Conservation (phyloP, 495 filamentous ascomycete genomes). For the Podospora fimiseda region DNA sequence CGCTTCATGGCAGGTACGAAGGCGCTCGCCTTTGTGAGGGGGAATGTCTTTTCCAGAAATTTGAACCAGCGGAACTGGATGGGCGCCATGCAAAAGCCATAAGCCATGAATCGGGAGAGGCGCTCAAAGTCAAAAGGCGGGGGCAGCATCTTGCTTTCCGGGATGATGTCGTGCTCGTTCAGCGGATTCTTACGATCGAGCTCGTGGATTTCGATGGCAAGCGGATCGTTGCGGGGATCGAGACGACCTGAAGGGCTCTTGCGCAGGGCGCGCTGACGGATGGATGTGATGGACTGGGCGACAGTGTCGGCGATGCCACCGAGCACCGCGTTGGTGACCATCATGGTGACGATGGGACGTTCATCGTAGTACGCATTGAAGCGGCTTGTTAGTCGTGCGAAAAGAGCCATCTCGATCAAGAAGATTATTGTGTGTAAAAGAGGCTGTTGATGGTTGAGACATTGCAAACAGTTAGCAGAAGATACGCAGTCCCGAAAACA, state of each 20-base stretch:
- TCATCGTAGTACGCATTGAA: slow-evolving; percentile 91
- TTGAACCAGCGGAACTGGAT: slow-evolving; percentile 96
- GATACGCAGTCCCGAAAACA: background rate
- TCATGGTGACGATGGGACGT: slow-evolving; percentile 88
- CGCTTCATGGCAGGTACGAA: slow-evolving; percentile 78
- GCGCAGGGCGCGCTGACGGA: slow-evolving; percentile 60
- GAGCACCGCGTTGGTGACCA: slow-evolving; percentile 94
- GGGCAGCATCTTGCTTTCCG: slow-evolving; percentile 53
- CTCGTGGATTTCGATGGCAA: slow-evolving; percentile 86
- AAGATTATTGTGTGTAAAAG: slow-evolving; percentile 80
- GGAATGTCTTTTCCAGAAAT: slow-evolving; percentile 77
- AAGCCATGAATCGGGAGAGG: slow-evolving; percentile 87
- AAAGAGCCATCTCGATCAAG: slow-evolving; percentile 77
- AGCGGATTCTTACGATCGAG: slow-evolving; percentile 78
- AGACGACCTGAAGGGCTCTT: slow-evolving; percentile 38
- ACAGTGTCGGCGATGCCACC: slow-evolving; percentile 84
- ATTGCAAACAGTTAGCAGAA: slow-evolving; percentile 11
- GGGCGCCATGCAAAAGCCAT: slow-evolving; percentile 92
- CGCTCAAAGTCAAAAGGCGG: slow-evolving; percentile 95
- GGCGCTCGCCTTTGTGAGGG: slow-evolving; percentile 69
- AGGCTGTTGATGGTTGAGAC: slow-evolving; percentile 50
- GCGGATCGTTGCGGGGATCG: slow-evolving; percentile 55
- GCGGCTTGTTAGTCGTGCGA: slow-evolving; percentile 72
- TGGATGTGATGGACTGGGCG: slow-evolving; percentile 84
- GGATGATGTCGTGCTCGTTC: slow-evolving; percentile 59